phyloP scores from a whole-genome alignment of 164 flowering plant genomes.

The Vitis rupestris region DNA sequence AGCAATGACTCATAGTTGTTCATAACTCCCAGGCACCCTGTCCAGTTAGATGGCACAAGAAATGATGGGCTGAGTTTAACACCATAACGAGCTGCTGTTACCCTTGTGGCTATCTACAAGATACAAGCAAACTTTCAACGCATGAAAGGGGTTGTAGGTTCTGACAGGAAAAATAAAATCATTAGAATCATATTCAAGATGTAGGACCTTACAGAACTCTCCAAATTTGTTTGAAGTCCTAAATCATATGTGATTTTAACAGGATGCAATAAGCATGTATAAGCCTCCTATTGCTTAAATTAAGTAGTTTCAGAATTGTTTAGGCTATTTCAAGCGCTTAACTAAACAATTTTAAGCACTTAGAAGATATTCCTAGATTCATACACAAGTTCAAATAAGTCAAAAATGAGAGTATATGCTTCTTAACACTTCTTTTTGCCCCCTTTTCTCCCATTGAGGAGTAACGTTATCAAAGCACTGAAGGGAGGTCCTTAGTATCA shows the following conservation, averaged over 20 bases:
- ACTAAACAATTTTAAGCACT: no score
- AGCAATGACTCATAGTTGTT: constrained; percentile 92
- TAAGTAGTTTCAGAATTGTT: no score
- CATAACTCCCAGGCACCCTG: constrained; percentile 94
- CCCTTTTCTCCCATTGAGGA: not conserved
- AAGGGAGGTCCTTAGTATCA: not conserved
- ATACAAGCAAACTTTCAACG: constrained; percentile 2
- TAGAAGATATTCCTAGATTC: no score
- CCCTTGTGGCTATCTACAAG: constrained; percentile 79
- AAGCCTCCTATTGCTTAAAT: no score
- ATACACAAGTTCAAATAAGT: not conserved
- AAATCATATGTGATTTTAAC: no score
- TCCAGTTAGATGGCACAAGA: constrained; percentile 96
- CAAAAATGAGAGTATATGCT: not conserved
- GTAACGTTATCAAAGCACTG: not conserved
- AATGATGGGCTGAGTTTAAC: constrained; percentile 94
- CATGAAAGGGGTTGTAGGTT: not conserved
- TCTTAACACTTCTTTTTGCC: not conserved
- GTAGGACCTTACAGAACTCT: not conserved
- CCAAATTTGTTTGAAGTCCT: not conserved
- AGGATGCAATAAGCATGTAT: no score
- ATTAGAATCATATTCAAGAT: not conserved
- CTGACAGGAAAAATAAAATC: no score
- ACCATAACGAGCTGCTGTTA: constrained; percentile 84
- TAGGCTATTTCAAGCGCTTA: no score